Percentiles rank a stretch among this genome's conserved stretches.
These are phyloP conservation scores for Tricholomella constricta DNA, from an alignment of 768 basidiomycete species.

Conservation along the genomic window DNA sequence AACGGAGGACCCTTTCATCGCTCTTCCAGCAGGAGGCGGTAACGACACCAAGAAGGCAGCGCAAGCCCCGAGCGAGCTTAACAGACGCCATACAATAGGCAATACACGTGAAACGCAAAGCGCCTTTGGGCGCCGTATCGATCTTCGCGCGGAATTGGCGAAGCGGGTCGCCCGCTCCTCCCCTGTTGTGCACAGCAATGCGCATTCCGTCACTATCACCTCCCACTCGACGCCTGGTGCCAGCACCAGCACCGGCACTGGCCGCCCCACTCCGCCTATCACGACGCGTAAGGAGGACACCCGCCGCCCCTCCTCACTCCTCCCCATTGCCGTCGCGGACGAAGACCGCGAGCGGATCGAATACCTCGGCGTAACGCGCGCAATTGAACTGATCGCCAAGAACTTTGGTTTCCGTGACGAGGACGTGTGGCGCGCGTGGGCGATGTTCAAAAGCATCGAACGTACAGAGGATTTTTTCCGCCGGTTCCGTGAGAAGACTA, in stretches of 20 bases:
- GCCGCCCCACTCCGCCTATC: not conserved
- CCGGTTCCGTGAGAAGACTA: slow-evolving; percentile 40
- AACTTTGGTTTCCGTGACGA: slow-evolving; percentile 46
- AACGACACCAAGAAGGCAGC: not conserved
- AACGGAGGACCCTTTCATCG: slow-evolving; percentile 9
- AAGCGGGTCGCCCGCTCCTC: slow-evolving; percentile 14
- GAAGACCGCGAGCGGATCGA: slow-evolving; percentile 21
- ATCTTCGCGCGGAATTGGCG: slow-evolving; percentile 17
- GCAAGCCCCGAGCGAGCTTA: not conserved
- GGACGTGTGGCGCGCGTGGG: slow-evolving; percentile 42
- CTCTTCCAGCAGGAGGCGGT: not conserved
- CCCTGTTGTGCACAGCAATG: not conserved
- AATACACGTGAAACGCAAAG: not conserved
- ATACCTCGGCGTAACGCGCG: slow-evolving; percentile 23
- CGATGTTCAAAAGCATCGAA: slow-evolving; percentile 32
- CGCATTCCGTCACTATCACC: slow-evolving; percentile 2
- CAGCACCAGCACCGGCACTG: not conserved
- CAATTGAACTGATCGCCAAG: slow-evolving; percentile 41
- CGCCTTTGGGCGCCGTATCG: slow-evolving; percentile 9
- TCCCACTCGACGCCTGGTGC: not conserved
- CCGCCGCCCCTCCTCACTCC: slow-evolving; percentile 9
- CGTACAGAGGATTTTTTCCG: slow-evolving; percentile 39
- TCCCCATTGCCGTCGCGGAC: slow-evolving; percentile 17
- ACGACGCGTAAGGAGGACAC: not conserved
- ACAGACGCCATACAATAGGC: slow-evolving; percentile 14